Conservation (phyloP, 148 eudicot species). For the Amaranthus cruentus region DNA sequence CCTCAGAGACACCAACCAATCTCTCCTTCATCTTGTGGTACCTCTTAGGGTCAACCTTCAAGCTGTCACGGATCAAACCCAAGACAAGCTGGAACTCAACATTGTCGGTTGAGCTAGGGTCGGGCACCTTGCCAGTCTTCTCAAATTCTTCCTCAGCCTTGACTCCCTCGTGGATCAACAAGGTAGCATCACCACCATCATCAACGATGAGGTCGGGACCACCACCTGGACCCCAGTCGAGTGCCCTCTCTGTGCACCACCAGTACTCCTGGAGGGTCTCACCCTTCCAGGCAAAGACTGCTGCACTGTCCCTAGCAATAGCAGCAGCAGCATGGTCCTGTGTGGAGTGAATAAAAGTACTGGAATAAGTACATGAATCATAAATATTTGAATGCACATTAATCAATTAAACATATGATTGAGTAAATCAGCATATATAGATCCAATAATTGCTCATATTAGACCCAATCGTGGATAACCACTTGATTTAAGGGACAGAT, state of each 20-base stretch:
- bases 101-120: constrained; percentile 72
- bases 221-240: constrained; percentile 93
- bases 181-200: constrained; percentile 90
- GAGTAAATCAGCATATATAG: background rate
- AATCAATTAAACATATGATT: too few relatives aligned
- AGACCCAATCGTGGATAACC: background rate
- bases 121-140: constrained; percentile 62
- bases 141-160: constrained; percentile 86
- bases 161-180: constrained; percentile 93
- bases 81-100: constrained; percentile 87
- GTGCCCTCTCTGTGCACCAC: constrained; percentile 98
- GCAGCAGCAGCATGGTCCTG: constrained; percentile 97
- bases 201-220: constrained; percentile 96
- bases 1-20: constrained; percentile 92
- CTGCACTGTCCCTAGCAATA: constrained; percentile 85
- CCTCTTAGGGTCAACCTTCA: constrained; percentile 74
- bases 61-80: constrained; percentile 60
- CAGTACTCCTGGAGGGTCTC: constrained; percentile 97
- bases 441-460: background rate
- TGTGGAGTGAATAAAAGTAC: background rate
- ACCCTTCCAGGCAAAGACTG: constrained; percentile 99
- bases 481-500: background rate
- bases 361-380: background rate
- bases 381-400: background rate
- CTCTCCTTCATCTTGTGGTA: constrained; percentile 82